Conservation (phyloP, 805 yeast species). For the Torulaspora gathmanii region DNA sequence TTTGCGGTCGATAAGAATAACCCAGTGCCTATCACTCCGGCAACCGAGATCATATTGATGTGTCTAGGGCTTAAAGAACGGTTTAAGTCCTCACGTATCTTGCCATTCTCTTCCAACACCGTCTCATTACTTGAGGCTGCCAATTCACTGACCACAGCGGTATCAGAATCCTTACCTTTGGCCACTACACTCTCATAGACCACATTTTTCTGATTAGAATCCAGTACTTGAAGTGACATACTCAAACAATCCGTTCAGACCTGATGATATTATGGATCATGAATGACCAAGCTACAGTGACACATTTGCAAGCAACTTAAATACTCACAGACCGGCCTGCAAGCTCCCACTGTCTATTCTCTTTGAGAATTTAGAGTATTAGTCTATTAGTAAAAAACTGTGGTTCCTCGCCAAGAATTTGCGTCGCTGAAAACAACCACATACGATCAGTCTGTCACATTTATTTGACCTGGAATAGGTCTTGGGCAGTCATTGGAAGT, state of each 20-base stretch:
- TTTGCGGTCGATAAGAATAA: constrained; percentile 52
- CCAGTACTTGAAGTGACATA: no score
- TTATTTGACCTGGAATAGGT: no score
- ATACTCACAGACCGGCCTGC: neutral
- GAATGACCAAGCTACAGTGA: no score
- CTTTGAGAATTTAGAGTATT: neutral
- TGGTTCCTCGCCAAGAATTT: constrained; percentile 1
- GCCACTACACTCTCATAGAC: neutral
- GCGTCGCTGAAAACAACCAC: neutral
- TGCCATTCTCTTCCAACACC: constrained; percentile 5
- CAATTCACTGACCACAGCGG: constrained; percentile 1
- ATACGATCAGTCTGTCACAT: neutral
- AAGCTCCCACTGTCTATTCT: neutral
- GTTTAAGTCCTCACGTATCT: constrained; percentile 6
- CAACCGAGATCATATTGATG: constrained; percentile 73
- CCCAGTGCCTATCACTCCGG: constrained; percentile 73
- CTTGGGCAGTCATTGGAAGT: no score
- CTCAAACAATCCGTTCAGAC: no score
- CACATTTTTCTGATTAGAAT: neutral
- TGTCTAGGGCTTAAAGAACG: constrained; percentile 52
- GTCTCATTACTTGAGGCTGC: neutral
- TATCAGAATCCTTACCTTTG: neutral
- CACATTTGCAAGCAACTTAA: neutral
- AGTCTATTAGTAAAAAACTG: neutral
- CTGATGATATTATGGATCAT: no score